Conservation (phyloP, 768 basidiomycete species). For the Mycena crocata region DNA sequence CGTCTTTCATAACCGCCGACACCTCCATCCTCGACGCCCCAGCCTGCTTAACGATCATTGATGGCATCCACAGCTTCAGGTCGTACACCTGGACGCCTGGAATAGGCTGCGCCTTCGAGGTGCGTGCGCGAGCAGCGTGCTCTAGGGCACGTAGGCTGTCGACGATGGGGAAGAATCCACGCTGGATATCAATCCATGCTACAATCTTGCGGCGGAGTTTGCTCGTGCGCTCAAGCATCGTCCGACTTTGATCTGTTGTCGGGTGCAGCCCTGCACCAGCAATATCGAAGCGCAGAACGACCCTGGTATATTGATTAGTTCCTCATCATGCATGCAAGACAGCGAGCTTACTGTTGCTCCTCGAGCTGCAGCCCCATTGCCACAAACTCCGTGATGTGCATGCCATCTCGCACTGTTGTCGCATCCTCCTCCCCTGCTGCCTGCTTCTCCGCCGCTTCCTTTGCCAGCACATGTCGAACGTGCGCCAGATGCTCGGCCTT, state of each 20-base stretch:
- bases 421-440: neutral
- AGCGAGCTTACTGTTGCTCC: slow-evolving; percentile 26
- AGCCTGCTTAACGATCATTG: slow-evolving; percentile 12
- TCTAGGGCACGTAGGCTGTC: neutral
- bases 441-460: slow-evolving; percentile 29
- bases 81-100: neutral
- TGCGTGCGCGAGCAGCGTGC: neutral
- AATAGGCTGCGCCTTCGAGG: neutral
- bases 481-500: slow-evolving; percentile 20
- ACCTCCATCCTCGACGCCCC: neutral
- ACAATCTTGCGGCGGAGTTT: slow-evolving; percentile 14
- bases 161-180: neutral
- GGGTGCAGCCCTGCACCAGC: slow-evolving; percentile 21
- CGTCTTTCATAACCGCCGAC: neutral
- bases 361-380: slow-evolving; percentile 30
- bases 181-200: slow-evolving; percentile 3
- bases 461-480: slow-evolving; percentile 30
- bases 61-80: slow-evolving; percentile 38
- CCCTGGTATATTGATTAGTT: neutral
- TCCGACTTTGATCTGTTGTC: slow-evolving; percentile 31
- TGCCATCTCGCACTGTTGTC: slow-evolving; percentile 7
- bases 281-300: neutral
- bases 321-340: neutral
- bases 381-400: slow-evolving; percentile 22
- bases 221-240: slow-evolving; percentile 25